phyloP scores from a whole-genome alignment of 768 basidiomycete species.

The Candolleomyces aberdarensis region DNA sequence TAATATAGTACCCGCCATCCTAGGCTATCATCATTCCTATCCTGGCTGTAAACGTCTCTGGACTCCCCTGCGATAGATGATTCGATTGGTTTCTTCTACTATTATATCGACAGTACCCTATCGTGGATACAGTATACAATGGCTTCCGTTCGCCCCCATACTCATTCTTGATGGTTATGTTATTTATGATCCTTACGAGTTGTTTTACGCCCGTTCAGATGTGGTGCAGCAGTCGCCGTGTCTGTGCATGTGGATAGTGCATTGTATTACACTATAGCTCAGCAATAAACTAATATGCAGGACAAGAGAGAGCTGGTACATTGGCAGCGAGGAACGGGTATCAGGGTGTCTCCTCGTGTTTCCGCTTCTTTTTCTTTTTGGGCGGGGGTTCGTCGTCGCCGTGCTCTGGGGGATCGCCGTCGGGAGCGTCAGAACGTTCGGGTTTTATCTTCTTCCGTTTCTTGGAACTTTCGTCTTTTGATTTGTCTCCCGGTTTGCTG shows the following conservation, averaged over 20 bases:
- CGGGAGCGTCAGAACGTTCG: slow-evolving; percentile 16
- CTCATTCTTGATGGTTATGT: too few species aligned
- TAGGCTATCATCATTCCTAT: neutral
- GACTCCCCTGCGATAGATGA: neutral
- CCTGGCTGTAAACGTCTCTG: neutral
- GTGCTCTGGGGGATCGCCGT: neutral
- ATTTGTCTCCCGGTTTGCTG: neutral
- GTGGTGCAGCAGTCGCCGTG: too few species aligned
- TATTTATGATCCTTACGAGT: too few species aligned
- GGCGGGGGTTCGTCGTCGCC: neutral
- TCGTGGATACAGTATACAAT: neutral
- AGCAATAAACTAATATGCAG: too few species aligned
- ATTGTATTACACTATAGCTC: too few species aligned
- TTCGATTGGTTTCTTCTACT: neutral
- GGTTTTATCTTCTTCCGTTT: slow-evolving; percentile 8
- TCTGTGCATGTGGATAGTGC: too few species aligned
- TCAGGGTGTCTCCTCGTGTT: neutral
- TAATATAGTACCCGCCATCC: neutral
- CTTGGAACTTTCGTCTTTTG: neutral
- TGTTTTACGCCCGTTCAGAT: too few species aligned
- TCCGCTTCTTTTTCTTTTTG: slow-evolving; percentile 8
- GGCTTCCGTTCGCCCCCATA: too few species aligned
- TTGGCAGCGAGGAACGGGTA: neutral
- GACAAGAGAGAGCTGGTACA: neutral
- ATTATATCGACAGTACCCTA: neutral